A percentile compares a stretch with the other conserved stretches of the same genome.
These are phyloP conservation scores for Boletellus emodensis DNA, from an alignment of 768 basidiomycete genomes.

Conservation along the genomic window DNA sequence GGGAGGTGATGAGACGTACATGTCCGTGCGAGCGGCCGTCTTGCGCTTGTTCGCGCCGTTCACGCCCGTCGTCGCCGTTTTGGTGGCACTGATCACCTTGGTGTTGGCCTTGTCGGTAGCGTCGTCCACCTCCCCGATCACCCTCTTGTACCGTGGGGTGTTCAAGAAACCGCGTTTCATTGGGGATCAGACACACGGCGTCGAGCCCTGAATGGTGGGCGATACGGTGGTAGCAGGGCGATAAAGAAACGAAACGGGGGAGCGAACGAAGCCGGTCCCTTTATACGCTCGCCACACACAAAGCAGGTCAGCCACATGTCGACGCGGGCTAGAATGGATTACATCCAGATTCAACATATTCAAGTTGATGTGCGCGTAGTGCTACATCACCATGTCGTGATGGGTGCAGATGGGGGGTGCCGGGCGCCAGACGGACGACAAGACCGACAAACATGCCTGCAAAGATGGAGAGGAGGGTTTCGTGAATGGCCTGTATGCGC, in stretches of 20 bases:
- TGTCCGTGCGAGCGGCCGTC: too few species aligned
- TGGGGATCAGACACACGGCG: not conserved
- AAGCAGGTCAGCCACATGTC: not conserved
- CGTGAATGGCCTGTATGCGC: conserved; percentile 90
- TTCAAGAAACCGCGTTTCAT: conserved; percentile 27
- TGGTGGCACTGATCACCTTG: not conserved
- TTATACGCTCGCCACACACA: not conserved
- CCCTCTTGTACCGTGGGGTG: conserved; percentile 5
- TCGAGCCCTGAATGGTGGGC: not conserved
- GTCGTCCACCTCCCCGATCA: conserved; percentile 2
- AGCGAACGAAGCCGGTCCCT: too few species aligned
- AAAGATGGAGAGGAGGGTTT: conserved; percentile 92
- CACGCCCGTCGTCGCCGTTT: not conserved
- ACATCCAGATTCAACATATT: conserved; percentile 14
- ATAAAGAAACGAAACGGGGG: too few species aligned
- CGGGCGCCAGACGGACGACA: conserved; percentile 84
- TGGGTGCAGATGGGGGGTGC: conserved; percentile 38
- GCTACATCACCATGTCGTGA: conserved; percentile 17
- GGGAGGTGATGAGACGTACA: too few species aligned
- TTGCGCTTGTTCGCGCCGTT: too few species aligned
- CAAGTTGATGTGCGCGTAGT: conserved; percentile 4
- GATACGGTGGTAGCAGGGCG: too few species aligned
- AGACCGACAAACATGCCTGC: conserved; percentile 96
- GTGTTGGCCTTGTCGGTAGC: too few species aligned
- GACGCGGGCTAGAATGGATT: conserved; percentile 4